Evolutionary conservation across 495 filamentous ascomycete genomes (phyloP), one percentile per base, ranked within the genome.

Genomic region (Podospora anserina): DNA sequence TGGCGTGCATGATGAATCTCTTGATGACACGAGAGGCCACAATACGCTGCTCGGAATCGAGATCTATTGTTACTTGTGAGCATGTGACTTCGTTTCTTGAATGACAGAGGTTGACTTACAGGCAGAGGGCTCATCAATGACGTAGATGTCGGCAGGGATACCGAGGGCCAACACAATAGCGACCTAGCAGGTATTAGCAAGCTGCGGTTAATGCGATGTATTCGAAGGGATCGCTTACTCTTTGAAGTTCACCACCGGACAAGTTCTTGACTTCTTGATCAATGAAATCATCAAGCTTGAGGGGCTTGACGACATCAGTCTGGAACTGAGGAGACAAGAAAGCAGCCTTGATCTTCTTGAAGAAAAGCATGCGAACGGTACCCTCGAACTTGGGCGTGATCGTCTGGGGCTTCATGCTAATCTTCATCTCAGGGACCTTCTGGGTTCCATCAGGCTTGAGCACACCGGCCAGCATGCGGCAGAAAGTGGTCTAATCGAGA

Each of bases 371-470:
- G 53, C 93, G 90, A 53, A 97, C 94, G n/a, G 93, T 97, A 64
- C 94, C 94, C 71, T 91, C 88, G 79, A 97, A 99, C 82, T 97
- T 98, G 72, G 95, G 94, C 3, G 93, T 99, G 73, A 99, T 97
- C 79, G 96, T 99, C 83, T 99, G 95, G 26, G 96, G 95, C 87
- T 99, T 98, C 95, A 98, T 94, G 84, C 89, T 92, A 76, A 99
- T 95, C 83, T 90, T 92, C 93, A 99, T 95, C 69, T 89, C 88
- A 15, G 95, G 95, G 3, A 99, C 86, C 66, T 88, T 89, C 70
- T 85, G 82, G 54, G 73, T 84, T 64, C 87, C 87, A 71, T 99
- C 95, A 49, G 95, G 96, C 79, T 97, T 92, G 75, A 95, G 85
- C 49, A 90, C 92, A 73, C 96, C 96, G 68, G 96, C 95, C 67